Conservation (phyloP, 2,329 filamentous ascomycete genomes). For the Gremmenia infestans region DNA sequence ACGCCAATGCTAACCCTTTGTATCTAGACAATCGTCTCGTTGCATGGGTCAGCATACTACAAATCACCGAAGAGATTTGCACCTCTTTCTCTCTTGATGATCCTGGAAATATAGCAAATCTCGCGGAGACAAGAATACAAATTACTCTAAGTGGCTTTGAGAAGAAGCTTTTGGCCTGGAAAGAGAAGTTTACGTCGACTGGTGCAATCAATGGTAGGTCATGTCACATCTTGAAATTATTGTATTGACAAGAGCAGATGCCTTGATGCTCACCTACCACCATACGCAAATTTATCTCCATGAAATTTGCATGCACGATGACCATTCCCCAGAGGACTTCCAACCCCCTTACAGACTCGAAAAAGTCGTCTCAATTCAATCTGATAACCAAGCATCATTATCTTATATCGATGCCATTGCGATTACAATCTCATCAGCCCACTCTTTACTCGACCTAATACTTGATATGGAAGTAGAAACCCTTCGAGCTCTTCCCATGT, state of each 20-base stretch:
- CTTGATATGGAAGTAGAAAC: slow-evolving; percentile 38
- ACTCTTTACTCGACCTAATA: slow-evolving; percentile 45
- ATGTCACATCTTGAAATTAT: not conserved
- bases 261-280: slow-evolving; percentile 37
- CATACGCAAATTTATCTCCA: slow-evolving; percentile 51
- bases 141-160: slow-evolving; percentile 47
- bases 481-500: slow-evolving; percentile 42
- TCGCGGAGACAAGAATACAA: slow-evolving; percentile 48
- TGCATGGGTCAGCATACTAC: slow-evolving; percentile 35
- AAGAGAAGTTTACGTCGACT: slow-evolving; percentile 33
- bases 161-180: slow-evolving; percentile 42
- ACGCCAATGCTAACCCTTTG: slow-evolving; percentile 29
- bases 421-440: slow-evolving; percentile 44
- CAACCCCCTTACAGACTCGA: slow-evolving; percentile 20
- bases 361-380: slow-evolving; percentile 21
- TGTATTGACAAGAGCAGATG: slow-evolving; percentile 9
- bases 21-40: slow-evolving; percentile 33
- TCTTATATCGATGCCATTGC: slow-evolving; percentile 46
- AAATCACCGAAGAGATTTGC: slow-evolving; percentile 49
- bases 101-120: slow-evolving; percentile 34
- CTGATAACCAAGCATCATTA: slow-evolving; percentile 28
- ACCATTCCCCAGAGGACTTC: slow-evolving; percentile 48
- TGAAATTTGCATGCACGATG: slow-evolving; percentile 50
- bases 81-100: slow-evolving; percentile 45
- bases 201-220: slow-evolving; percentile 13